phyloP scores from a whole-genome alignment of 495 filamentous ascomycete genomes.

The Melanomma pulvis-pyrius region DNA sequence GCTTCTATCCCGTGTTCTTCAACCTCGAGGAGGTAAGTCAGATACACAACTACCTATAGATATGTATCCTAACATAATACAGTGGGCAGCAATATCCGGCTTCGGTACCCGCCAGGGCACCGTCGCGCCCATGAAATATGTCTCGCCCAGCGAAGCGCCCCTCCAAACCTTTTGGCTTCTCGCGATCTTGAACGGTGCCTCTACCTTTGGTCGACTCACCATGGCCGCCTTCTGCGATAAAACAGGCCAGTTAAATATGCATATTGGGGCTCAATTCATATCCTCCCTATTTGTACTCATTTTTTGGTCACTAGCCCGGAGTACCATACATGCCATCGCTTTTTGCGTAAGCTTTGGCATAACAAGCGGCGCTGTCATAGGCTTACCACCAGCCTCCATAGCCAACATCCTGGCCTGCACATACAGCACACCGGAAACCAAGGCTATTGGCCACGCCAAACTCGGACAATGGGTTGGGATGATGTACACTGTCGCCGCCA shows the following conservation, averaged over 20 bases:
- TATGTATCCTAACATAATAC: slow-evolving; percentile 7
- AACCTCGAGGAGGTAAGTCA: slow-evolving; percentile 48
- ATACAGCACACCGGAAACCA: slow-evolving; percentile 20
- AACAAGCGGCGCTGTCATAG: slow-evolving; percentile 47
- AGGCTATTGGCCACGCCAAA: slow-evolving; percentile 30
- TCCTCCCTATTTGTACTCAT: slow-evolving; percentile 44
- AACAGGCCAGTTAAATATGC: slow-evolving; percentile 46
- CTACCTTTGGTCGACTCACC: slow-evolving; percentile 45
- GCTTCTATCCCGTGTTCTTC: slow-evolving; percentile 53
- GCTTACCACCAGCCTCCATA: slow-evolving; percentile 48
- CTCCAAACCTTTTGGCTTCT: slow-evolving; percentile 51
- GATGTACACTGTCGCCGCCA: slow-evolving; percentile 47
- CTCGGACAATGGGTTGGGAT: slow-evolving; percentile 53
- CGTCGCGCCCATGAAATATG: background rate
- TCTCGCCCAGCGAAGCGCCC: slow-evolving; percentile 31
- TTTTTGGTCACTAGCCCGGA: slow-evolving; percentile 44
- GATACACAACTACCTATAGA: background rate
- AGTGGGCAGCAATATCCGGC: slow-evolving; percentile 47
- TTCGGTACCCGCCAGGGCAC: slow-evolving; percentile 41
- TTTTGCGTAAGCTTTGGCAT: slow-evolving; percentile 51
- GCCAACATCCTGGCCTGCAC: slow-evolving; percentile 45
- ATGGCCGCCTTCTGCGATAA: slow-evolving; percentile 39
- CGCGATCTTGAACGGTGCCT: slow-evolving; percentile 49
- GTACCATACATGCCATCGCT: slow-evolving; percentile 39
- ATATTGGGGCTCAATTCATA: slow-evolving; percentile 41